Percentiles rank a stretch among this genome's conserved stretches.
Conservation (phyloP, 768 basidiomycete genomes). For the Phaffia tasmanica region DNA sequence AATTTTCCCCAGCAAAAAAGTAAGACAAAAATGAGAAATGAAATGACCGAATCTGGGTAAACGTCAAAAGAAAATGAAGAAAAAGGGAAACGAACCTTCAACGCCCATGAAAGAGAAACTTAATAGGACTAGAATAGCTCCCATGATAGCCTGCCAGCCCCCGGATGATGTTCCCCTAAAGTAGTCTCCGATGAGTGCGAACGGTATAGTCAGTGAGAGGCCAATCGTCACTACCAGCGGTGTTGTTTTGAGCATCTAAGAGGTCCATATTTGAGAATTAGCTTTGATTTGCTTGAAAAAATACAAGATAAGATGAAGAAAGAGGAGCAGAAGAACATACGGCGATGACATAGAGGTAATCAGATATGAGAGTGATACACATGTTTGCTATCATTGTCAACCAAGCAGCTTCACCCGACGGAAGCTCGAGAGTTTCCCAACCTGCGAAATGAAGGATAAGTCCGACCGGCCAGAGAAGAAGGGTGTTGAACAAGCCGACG, state of each 20-base stretch:
- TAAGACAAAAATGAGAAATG: too few relatives aligned
- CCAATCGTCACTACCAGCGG: slow-evolving; percentile 71
- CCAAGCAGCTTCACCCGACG: slow-evolving; percentile 44
- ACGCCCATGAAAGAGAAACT: slow-evolving; percentile 65
- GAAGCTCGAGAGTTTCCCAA: slow-evolving; percentile 63
- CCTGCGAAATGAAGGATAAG: slow-evolving; percentile 62
- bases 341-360: slow-evolving; percentile 47
- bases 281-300: slow-evolving; percentile 6
- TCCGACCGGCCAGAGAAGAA: slow-evolving; percentile 64
- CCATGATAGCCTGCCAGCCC: slow-evolving; percentile 52
- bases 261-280: neutral
- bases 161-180: slow-evolving; percentile 50
- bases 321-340: slow-evolving; percentile 6
- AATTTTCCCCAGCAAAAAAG: too few relatives aligned
- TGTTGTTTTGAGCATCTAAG: slow-evolving; percentile 81
- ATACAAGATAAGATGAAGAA: too few relatives aligned
- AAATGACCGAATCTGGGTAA: too few relatives aligned
- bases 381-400: slow-evolving; percentile 51
- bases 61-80: too few relatives aligned
- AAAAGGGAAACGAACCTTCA: slow-evolving; percentile 29
- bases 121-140: slow-evolving; percentile 62
- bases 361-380: slow-evolving; percentile 44
- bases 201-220: slow-evolving; percentile 80
- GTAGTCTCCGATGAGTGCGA: slow-evolving; percentile 76
- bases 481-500: slow-evolving; percentile 56